Percentiles rank a stretch among this genome's conserved stretches.
These are phyloP conservation scores for Ophiocordyceps robertsii DNA, from an alignment of 2,329 filamentous ascomycete species.

Conservation along the genomic window DNA sequence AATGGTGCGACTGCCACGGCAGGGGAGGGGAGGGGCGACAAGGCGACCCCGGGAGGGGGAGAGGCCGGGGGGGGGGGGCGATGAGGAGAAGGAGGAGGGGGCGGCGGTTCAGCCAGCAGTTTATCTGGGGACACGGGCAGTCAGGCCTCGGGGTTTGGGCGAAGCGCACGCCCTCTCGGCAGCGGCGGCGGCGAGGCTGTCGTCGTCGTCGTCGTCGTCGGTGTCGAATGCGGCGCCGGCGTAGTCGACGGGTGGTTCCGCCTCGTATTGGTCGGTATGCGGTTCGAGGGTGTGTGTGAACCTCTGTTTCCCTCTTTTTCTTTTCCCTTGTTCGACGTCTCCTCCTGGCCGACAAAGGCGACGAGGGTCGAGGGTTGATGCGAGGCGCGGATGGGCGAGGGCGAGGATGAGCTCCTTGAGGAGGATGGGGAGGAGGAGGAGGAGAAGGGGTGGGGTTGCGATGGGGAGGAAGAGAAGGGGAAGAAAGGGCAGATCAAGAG, in stretches of 20 bases:
- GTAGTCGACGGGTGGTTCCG: too few species aligned
- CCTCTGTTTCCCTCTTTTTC: too few species aligned
- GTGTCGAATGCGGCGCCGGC: too few species aligned
- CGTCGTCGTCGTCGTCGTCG: too few species aligned
- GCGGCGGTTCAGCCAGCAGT: neutral
- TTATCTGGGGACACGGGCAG: neutral
- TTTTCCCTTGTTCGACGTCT: neutral
- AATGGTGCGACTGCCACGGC: constrained; percentile 10
- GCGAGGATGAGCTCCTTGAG: neutral
- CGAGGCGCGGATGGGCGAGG: neutral
- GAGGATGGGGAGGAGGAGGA: neutral
- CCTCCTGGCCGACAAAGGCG: neutral
- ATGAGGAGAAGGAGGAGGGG: neutral
- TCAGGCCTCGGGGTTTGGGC: too few species aligned
- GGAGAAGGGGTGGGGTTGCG: neutral
- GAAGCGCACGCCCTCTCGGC: too few species aligned
- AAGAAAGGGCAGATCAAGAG: neutral
- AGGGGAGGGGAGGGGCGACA: neutral
- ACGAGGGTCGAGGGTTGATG: neutral
- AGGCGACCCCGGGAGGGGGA: neutral
- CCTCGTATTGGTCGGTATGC: too few species aligned
- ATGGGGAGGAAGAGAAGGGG: neutral
- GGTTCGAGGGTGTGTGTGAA: too few species aligned
- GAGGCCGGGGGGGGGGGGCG: neutral
- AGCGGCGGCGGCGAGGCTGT: too few species aligned